Evolutionary conservation across 345 rosid species (phyloP).

Genomic region (Euclidium syriacum): DNA sequence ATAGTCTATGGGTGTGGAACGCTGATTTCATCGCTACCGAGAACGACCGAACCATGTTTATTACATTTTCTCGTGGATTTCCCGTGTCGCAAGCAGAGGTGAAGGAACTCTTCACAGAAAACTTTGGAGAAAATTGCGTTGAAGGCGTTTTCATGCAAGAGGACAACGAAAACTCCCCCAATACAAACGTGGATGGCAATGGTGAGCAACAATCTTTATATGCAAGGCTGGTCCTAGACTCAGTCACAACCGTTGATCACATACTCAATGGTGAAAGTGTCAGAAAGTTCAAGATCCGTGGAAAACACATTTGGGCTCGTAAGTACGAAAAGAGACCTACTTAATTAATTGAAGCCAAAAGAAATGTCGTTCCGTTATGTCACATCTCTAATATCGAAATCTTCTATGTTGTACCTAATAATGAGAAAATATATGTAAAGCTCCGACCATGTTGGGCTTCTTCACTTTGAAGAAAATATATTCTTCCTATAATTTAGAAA

Average conservation of each 20-base stretch:
- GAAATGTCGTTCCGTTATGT: too few relatives aligned
- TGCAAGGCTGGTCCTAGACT: conserved; percentile 8
- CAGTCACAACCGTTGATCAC: conserved; percentile 7
- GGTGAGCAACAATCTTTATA: conserved; percentile 10
- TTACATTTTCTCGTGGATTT: conserved; percentile 42
- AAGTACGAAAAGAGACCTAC: conserved; percentile 17
- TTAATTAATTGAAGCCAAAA: too few relatives aligned
- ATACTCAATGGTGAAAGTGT: neutral
- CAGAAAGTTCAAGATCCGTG: neutral
- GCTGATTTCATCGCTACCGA: conserved; percentile 11
- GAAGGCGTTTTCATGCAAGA: conserved; percentile 6
- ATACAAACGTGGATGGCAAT: neutral
- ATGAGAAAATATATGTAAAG: too few relatives aligned
- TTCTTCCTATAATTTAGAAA: too few relatives aligned
- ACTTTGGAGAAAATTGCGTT: conserved; percentile 20
- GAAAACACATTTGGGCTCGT: conserved; percentile 34
- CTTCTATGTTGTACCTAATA: too few relatives aligned
- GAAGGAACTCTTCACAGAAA: conserved; percentile 16
- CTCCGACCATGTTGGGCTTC: too few relatives aligned
- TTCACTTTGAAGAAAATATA: too few relatives aligned
- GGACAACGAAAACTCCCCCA: neutral
- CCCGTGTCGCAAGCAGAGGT: conserved; percentile 34
- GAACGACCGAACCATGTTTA: conserved; percentile 34
- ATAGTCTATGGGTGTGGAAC: conserved; percentile 34
- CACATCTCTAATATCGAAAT: too few relatives aligned